Base-by-base conservation (phyloP, 129 eudicot genomes). In the Oenanthe sinensis region DNA sequence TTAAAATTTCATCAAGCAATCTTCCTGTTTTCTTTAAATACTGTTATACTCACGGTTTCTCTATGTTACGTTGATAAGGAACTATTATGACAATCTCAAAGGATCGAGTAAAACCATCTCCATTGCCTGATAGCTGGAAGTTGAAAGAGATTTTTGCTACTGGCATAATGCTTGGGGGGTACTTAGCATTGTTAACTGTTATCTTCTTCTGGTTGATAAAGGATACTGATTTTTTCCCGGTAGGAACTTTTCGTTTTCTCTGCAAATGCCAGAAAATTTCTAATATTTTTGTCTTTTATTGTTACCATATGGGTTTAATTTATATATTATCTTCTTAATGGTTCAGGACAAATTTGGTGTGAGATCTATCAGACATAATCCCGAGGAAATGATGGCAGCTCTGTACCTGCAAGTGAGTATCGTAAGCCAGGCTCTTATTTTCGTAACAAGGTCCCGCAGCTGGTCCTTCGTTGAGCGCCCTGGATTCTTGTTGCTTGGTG, bases 71-170 rank as follows among this genome's bases (percentile, higher is more conserved):
- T 60, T 60, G 3, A 60, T 24, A 60, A 60, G 68, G 72, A 33
- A 67, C 72, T 11, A 67, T 67, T 5, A 67, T 67, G 72, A 67
- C 97, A 44, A 94, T 94, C 83, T 91, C 98, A 24, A 91, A 94
- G 93, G 98, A 94, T 70, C 79, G 98, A 54, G 98, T 94, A 79
- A 91, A 91, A 86, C 98, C 98, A 67, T 94, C 98, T 47, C 98
- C 98, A 10, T 48, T 90, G 70, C 98, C 98, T 2, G 97, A 94
- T 79, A 90, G 93, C 85, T 94, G 98, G 98, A 94, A 94, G 71
- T 82, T 94, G 75, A 94, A 91, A 69, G 98, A 94, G 80, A 94
- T 94, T 74, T 94, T 94, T 69, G 97, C 98, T 43, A 93, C 98
- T 47, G 98, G 97, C 4, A 68, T 94, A 44, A 97, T 94, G 40